Conservation (phyloP, 805 yeast genomes). For the Peterozyma xylosa region DNA sequence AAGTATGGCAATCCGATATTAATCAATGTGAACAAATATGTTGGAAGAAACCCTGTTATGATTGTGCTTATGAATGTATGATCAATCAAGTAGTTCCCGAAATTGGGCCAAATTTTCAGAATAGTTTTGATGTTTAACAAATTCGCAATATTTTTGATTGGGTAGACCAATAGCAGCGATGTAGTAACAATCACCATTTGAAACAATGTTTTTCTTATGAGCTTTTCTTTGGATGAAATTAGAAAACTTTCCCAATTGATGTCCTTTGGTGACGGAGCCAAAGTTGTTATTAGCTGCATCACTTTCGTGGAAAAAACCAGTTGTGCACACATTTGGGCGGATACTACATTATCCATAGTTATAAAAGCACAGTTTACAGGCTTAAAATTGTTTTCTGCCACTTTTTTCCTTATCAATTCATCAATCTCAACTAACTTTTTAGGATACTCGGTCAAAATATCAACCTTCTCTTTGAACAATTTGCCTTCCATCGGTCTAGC, state of each 20-base stretch:
- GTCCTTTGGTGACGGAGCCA: constrained; percentile 97
- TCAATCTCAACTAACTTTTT: constrained; percentile 29
- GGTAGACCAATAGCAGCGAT: constrained; percentile 44
- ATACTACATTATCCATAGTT: constrained; percentile 91
- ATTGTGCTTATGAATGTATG: constrained; percentile 46
- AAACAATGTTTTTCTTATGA: constrained; percentile 23
- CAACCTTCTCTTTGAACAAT: constrained; percentile 20
- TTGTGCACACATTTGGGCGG: constrained; percentile 95
- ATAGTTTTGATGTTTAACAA: constrained; percentile 49
- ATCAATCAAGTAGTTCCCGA: constrained; percentile 43
- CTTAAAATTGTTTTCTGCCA: constrained; percentile 26
- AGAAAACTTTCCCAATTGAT: constrained; percentile 69
- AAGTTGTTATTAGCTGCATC: constrained; percentile 66
- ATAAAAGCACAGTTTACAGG: constrained; percentile 54
- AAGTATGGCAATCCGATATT: constrained; percentile 48
- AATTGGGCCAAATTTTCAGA: constrained; percentile 49
- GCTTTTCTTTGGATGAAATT: constrained; percentile 28
- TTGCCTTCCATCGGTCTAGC: constrained; percentile 17
- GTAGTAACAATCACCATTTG: constrained; percentile 35
- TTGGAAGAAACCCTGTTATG: constrained; percentile 58
- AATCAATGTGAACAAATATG: constrained; percentile 48
- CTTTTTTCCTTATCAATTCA: constrained; percentile 26
- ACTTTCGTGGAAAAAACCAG: constrained; percentile 89
- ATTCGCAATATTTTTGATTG: constrained; percentile 50
- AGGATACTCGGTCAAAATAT: constrained; percentile 26